phyloP scores from a whole-genome alignment of 768 basidiomycete genomes.

The Russula lepida region DNA sequence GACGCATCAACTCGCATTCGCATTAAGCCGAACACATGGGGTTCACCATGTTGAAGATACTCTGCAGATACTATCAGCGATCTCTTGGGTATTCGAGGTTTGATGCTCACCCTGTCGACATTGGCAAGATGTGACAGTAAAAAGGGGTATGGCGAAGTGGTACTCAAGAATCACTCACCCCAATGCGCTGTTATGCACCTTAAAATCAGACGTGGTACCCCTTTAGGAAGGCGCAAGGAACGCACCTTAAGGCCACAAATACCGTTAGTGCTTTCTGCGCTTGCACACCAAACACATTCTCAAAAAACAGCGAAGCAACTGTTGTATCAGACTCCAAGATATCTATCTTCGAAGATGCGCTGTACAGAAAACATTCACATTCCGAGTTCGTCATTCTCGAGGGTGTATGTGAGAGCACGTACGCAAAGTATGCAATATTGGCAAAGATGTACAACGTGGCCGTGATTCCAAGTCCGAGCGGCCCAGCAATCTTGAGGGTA shows the following conservation, averaged over 20 bases:
- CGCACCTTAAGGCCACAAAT: slow-evolving; percentile 48
- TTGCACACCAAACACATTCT: slow-evolving; percentile 45
- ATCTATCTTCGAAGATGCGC: slow-evolving; percentile 40
- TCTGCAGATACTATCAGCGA: slow-evolving; percentile 4
- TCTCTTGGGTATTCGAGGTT: neutral
- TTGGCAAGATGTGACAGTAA: neutral
- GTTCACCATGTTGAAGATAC: slow-evolving; percentile 6
- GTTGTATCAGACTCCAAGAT: slow-evolving; percentile 43
- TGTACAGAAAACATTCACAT: slow-evolving; percentile 1
- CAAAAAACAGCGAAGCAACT: slow-evolving; percentile 53
- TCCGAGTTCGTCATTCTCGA: neutral
- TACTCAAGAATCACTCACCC: slow-evolving; percentile 22
- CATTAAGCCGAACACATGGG: no score
- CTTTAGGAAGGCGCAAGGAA: neutral
- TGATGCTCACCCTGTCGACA: slow-evolving; percentile 5
- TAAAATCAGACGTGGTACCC: neutral
- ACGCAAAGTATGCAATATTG: slow-evolving; percentile 51
- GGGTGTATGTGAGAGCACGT: slow-evolving; percentile 15
- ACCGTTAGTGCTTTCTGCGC: slow-evolving; percentile 50
- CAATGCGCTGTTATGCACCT: slow-evolving; percentile 27
- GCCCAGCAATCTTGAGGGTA: slow-evolving; percentile 55
- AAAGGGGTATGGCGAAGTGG: neutral
- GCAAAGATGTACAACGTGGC: slow-evolving; percentile 46
- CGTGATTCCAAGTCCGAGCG: slow-evolving; percentile 48
- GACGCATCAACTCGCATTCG: neutral